A percentile compares a stretch with the other conserved stretches of the same genome.
Conservation (phyloP, 2,329 filamentous ascomycete genomes). For the Akanthomyces muscarius region DNA sequence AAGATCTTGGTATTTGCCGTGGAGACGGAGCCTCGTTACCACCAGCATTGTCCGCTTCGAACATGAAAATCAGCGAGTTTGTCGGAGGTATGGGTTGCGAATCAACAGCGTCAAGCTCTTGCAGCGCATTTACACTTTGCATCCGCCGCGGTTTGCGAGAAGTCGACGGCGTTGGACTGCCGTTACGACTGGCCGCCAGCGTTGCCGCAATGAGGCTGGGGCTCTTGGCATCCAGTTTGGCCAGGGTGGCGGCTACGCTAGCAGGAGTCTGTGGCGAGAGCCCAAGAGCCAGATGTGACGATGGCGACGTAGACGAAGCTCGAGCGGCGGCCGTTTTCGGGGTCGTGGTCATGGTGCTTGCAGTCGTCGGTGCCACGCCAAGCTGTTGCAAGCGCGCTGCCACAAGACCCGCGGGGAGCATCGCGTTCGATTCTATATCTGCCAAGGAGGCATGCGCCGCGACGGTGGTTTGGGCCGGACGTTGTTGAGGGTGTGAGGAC, state of each 20-base stretch:
- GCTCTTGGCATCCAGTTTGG: constrained; percentile 41
- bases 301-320: constrained; percentile 17
- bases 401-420: constrained; percentile 20
- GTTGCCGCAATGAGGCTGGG: constrained; percentile 56
- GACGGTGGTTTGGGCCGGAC: constrained; percentile 27
- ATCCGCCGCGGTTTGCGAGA: constrained; percentile 26
- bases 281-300: not conserved
- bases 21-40: constrained; percentile 32
- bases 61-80: constrained; percentile 62
- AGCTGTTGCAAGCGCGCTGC: constrained; percentile 26
- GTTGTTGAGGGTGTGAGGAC: constrained; percentile 23
- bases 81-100: constrained; percentile 58
- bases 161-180: constrained; percentile 34
- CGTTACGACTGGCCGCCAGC: constrained; percentile 52
- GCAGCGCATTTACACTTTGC: constrained; percentile 29
- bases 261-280: constrained; percentile 10
- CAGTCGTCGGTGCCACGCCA: constrained; percentile 17
- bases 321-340: not conserved
- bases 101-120: constrained; percentile 34
- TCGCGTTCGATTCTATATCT: constrained; percentile 21
- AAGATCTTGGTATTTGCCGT: constrained; percentile 28
- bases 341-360: not conserved
- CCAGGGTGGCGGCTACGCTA: not conserved
- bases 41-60: constrained; percentile 42
- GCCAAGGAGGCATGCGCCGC: constrained; percentile 35